Conservation (phyloP, 2,329 filamentous ascomycete species). For the Arthrinium phaeospermum region DNA sequence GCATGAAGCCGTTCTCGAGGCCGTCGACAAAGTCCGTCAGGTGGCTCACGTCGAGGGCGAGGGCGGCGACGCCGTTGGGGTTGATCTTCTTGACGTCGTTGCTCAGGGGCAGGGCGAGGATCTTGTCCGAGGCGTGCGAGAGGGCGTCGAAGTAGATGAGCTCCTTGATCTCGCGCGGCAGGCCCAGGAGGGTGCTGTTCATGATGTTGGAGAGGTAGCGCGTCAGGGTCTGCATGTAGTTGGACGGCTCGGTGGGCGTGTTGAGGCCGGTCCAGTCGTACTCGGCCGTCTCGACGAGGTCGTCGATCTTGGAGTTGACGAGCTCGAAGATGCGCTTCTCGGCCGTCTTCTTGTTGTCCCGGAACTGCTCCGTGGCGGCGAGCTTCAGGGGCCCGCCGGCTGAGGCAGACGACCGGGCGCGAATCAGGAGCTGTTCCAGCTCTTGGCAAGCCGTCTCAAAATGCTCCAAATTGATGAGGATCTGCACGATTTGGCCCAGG, state of each 20-base stretch:
- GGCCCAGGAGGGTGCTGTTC: constrained; percentile 87
- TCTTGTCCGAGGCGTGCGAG: constrained; percentile 85
- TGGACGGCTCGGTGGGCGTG: constrained; percentile 75
- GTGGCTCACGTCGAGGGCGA: constrained; percentile 84
- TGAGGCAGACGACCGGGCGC: constrained; percentile 81
- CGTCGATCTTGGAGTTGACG: constrained; percentile 98
- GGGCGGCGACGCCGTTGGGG: constrained; percentile 78
- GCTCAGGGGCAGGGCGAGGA: constrained; percentile 79
- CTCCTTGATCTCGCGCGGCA: constrained; percentile 96
- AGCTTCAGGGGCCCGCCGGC: constrained; percentile 81
- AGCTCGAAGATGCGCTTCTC: constrained; percentile 98
- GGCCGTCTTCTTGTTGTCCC: constrained; percentile 89
- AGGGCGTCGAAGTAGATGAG: constrained; percentile 97
- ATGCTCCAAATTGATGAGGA: constrained; percentile 95
- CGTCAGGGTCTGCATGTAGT: constrained; percentile 95
- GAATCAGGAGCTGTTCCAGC: constrained; percentile 83
- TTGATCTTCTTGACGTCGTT: constrained; percentile 85
- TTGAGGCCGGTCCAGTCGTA: constrained; percentile 80
- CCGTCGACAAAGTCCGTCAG: constrained; percentile 85
- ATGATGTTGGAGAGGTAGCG: constrained; percentile 95
- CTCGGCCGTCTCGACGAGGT: constrained; percentile 94
- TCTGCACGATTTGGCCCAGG: constrained; percentile 96
- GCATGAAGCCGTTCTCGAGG: constrained; percentile 82
- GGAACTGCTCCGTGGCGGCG: constrained; percentile 84
- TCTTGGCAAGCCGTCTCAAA: constrained; percentile 94